phyloP scores from a whole-genome alignment of 2,329 filamentous ascomycete genomes.

The Sclerotinia minor region DNA sequence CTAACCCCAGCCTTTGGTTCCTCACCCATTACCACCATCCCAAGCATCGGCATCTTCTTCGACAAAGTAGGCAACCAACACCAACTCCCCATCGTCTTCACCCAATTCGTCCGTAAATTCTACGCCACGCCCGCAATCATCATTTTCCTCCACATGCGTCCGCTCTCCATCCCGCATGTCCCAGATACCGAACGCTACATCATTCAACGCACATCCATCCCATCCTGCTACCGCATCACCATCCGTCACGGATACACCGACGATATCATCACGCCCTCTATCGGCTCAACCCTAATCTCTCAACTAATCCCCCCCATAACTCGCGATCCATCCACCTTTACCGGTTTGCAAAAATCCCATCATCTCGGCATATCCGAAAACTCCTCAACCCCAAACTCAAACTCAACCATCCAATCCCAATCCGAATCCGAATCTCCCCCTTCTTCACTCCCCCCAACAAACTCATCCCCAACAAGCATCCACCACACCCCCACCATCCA shows the following conservation, averaged over 20 bases:
- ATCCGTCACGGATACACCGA: slow-evolving; percentile 74
- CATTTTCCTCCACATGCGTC: slow-evolving; percentile 74
- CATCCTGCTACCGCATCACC: slow-evolving; percentile 67
- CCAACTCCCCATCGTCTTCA: slow-evolving; percentile 65
- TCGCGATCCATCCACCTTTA: slow-evolving; percentile 38
- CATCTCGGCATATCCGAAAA: background rate
- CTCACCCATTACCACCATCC: slow-evolving; percentile 48
- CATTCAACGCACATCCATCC: slow-evolving; percentile 47
- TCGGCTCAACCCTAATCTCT: slow-evolving; percentile 59
- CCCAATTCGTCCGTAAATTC: slow-evolving; percentile 72
- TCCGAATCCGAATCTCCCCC: too few relatives aligned
- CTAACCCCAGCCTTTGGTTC: slow-evolving; percentile 44
- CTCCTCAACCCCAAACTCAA: too few relatives aligned
- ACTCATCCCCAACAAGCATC: slow-evolving; percentile 2
- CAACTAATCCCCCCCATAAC: slow-evolving; percentile 56
- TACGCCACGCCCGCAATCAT: slow-evolving; percentile 64
- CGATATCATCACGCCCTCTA: slow-evolving; percentile 64
- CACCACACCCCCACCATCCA: slow-evolving; percentile 36
- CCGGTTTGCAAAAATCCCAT: background rate
- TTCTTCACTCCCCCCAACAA: too few relatives aligned
- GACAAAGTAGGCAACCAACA: slow-evolving; percentile 70
- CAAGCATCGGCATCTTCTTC: slow-evolving; percentile 71
- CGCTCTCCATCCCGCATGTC: slow-evolving; percentile 59
- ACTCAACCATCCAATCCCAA: background rate
- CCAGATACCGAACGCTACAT: slow-evolving; percentile 50